These are phyloP conservation scores for Diaporthe sp. DNA, from an alignment of 2,329 filamentous ascomycete genomes.

Conservation along the genomic window DNA sequence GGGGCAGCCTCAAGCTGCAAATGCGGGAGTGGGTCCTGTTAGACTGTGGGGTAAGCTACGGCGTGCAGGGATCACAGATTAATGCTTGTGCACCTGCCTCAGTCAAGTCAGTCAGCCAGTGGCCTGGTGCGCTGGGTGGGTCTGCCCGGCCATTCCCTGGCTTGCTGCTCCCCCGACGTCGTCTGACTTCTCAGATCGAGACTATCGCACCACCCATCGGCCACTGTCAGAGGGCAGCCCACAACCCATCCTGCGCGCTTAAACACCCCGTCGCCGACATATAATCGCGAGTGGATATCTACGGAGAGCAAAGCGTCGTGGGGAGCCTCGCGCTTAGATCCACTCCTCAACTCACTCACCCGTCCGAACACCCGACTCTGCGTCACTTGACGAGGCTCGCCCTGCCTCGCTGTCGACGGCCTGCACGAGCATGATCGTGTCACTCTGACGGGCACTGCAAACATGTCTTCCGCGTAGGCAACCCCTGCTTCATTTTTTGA, in stretches of 20 bases:
- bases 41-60: slow-evolving; percentile 32
- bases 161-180: slow-evolving; percentile 27
- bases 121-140: slow-evolving; percentile 10
- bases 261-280: slow-evolving; percentile 16
- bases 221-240: slow-evolving; percentile 20
- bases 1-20: slow-evolving; percentile 32
- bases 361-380: slow-evolving; percentile 9
- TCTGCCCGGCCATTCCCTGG: slow-evolving; percentile 20
- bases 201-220: slow-evolving; percentile 30
- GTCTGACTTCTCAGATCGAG: slow-evolving; percentile 33
- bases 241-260: slow-evolving; percentile 16
- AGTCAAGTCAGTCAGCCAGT: neutral
- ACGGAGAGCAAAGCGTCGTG: slow-evolving; percentile 29
- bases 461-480: slow-evolving; percentile 41
- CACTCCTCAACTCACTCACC: slow-evolving; percentile 39
- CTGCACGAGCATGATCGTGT: slow-evolving; percentile 30
- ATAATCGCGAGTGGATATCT: slow-evolving; percentile 21
- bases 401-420: slow-evolving; percentile 10
- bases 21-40: slow-evolving; percentile 30
- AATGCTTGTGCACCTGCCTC: neutral
- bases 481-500: neutral
- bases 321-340: slow-evolving; percentile 36
- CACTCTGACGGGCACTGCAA: slow-evolving; percentile 15
- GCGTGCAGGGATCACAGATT: slow-evolving; percentile 25
- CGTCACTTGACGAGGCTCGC: slow-evolving; percentile 38